Percentiles rank a stretch among this genome's conserved stretches.
Evolutionary conservation across 495 filamentous ascomycete species (phyloP).

Genomic region (Oidiodendron maius): DNA sequence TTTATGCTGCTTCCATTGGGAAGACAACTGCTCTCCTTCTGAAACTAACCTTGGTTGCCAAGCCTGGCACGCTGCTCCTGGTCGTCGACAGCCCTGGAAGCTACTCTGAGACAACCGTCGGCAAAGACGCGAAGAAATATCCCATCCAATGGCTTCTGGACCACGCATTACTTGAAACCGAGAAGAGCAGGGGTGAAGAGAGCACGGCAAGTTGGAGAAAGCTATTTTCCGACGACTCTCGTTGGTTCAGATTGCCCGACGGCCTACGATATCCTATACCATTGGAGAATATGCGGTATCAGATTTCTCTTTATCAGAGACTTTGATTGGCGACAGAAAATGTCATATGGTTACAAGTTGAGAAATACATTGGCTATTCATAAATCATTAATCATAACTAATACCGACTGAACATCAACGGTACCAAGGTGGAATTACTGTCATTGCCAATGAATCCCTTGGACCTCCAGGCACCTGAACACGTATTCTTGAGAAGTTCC

Average conservation of each 20-base stretch:
- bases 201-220: slow-evolving; percentile 55
- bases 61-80: slow-evolving; percentile 60
- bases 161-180: slow-evolving; percentile 56
- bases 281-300: slow-evolving; percentile 92
- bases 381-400: slow-evolving; percentile 8
- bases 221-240: slow-evolving; percentile 62
- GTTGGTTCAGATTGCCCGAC: slow-evolving; percentile 74
- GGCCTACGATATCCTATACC: slow-evolving; percentile 71
- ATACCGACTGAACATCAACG: slow-evolving; percentile 44
- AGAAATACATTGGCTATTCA: slow-evolving; percentile 5
- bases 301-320: slow-evolving; percentile 68
- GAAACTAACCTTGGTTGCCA: slow-evolving; percentile 47
- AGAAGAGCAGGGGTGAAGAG: slow-evolving; percentile 14
- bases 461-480: slow-evolving; percentile 33
- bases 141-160: slow-evolving; percentile 94
- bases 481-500: slow-evolving; percentile 25
- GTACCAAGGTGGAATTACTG: slow-evolving; percentile 33
- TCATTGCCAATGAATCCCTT: slow-evolving; percentile 33
- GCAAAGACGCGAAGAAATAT: slow-evolving; percentile 60
- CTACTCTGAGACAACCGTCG: slow-evolving; percentile 74
- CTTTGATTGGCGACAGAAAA: slow-evolving; percentile 3
- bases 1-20: slow-evolving; percentile 70
- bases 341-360: not conserved
- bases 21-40: slow-evolving; percentile 72
- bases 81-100: slow-evolving; percentile 90